Conservation (phyloP, 2,329 filamentous ascomycete species). For the Diaporthe sp. region DNA sequence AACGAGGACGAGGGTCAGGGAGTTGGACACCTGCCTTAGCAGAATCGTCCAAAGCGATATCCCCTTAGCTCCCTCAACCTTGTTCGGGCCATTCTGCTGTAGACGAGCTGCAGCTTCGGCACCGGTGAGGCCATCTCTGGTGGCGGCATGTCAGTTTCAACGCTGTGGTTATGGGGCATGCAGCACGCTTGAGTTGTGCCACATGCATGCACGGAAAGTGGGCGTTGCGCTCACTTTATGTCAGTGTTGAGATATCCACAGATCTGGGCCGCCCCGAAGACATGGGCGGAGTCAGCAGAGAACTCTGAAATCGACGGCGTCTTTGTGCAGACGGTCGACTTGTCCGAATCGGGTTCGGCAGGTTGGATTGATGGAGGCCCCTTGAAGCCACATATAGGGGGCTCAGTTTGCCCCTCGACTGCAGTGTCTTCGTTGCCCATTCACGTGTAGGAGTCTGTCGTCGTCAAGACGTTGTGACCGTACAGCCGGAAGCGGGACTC, state of each 20-base stretch:
- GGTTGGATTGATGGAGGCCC: constrained; percentile 41
- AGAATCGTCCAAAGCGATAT: constrained; percentile 82
- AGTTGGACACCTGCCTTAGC: constrained; percentile 82
- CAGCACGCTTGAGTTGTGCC: background rate
- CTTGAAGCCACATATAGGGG: constrained; percentile 50
- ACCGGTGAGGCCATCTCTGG: constrained; percentile 70
- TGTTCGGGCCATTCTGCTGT: constrained; percentile 76
- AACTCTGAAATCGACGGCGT: constrained; percentile 42
- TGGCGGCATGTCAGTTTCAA: constrained; percentile 30
- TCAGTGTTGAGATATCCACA: constrained; percentile 45
- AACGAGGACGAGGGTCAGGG: constrained; percentile 71
- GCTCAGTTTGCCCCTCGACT: constrained; percentile 50
- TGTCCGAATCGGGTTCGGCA: constrained; percentile 32
- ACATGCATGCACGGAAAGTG: background rate
- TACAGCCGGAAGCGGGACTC: background rate
- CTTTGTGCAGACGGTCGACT: constrained; percentile 35
- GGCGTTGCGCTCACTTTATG: constrained; percentile 41
- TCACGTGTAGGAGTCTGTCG: constrained; percentile 41
- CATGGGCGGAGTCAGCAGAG: constrained; percentile 48
- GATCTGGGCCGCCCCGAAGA: constrained; percentile 44
- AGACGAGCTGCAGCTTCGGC: constrained; percentile 76
- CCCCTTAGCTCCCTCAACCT: constrained; percentile 78
- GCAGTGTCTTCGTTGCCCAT: constrained; percentile 49
- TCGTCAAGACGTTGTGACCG: constrained; percentile 29
- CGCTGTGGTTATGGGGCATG: background rate